Evolutionary conservation across 306 rosid genomes (phyloP).

Genomic region (Cucurbita moschata): DNA sequence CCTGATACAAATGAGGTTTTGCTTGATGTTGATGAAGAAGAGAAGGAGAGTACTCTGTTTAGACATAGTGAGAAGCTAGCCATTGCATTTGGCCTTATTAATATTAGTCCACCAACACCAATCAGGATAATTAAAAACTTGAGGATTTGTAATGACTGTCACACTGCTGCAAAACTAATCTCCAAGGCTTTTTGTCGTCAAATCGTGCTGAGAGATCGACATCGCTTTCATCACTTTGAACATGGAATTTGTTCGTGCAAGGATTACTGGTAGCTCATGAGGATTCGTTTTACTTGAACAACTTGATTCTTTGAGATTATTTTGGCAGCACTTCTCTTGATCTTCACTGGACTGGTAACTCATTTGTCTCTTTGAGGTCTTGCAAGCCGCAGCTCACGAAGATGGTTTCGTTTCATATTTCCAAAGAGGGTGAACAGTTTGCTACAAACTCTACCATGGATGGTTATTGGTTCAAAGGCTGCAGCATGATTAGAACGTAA

Average conservation of each 20-base stretch:
- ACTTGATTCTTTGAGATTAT: background rate
- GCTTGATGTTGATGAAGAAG: conserved; percentile 68
- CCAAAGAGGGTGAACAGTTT: background rate
- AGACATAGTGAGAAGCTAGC: conserved; percentile 95
- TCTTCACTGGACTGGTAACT: background rate
- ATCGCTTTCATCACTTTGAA: conserved; percentile 84
- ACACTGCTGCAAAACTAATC: no score
- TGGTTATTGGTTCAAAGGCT: background rate
- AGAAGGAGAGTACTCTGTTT: conserved; percentile 69
- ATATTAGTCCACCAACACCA: conserved; percentile 61
- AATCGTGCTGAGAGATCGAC: conserved; percentile 82
- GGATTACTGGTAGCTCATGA: conserved; percentile 54
- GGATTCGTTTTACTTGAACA: background rate
- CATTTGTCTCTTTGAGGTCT: background rate
- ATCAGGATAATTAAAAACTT: conserved; percentile 90
- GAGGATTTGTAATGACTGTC: conserved; percentile 68
- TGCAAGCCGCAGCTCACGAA: background rate
- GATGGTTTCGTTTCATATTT: background rate
- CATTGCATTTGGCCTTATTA: conserved; percentile 77
- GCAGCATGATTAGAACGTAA: background rate
- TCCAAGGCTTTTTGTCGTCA: conserved; percentile 22
- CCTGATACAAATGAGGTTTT: conserved; percentile 87
- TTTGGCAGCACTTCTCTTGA: background rate
- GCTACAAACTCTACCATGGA: background rate
- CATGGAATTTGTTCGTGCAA: conserved; percentile 83